Evolutionary conservation across 345 rosid species (phyloP), one percentile per base, ranked within the genome.

Genomic region (Lepidium didymum): DNA sequence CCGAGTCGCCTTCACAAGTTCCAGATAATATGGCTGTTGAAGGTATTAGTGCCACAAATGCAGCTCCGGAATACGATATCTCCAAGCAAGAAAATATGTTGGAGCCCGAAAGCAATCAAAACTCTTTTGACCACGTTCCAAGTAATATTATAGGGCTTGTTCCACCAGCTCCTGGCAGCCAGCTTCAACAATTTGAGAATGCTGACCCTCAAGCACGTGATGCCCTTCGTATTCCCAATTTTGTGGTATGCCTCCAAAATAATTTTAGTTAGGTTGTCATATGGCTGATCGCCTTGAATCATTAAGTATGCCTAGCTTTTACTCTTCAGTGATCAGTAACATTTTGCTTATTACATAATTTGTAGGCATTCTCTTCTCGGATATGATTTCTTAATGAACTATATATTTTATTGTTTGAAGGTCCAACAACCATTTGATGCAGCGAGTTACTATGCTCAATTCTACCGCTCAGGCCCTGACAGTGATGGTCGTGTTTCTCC

Each of bases 351-450:
- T 15, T 44, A 45, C 42, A 9, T 42, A 31, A 36, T 62, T 40
- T 63, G 27, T 54, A 27, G 21, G 19, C 42, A 45, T 56, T 36
- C 19, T 19, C 40, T 33, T 59, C 41, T 47, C 66, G 44, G 51
- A 23, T 35, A 58, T 40, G 47, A 49, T 40, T 59, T 58, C 54
- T 53, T 54, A 65, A 23, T 56, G 57, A 64, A 40, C 23, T 67
- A 6, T 54, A 69, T 25, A n/a, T 74, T 74, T 72, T 67, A 40
- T 68, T 64, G 66, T 25, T 77, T 77, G 74, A 75, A 86, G 91
- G 86, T 86, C 59, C 93, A 79, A 58, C 96, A 85, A 69, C 87
- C 93, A 47, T 78, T 83, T 84, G 98, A 92, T 83, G 83, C 95
- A 63, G 64, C 92, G 16, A 81, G 82, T 74, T 89, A 82, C 76